Evolutionary conservation across 129 eudicot genomes (phyloP), one percentile per base, ranked within the genome.

Genomic region (Artemisia tridentata): DNA sequence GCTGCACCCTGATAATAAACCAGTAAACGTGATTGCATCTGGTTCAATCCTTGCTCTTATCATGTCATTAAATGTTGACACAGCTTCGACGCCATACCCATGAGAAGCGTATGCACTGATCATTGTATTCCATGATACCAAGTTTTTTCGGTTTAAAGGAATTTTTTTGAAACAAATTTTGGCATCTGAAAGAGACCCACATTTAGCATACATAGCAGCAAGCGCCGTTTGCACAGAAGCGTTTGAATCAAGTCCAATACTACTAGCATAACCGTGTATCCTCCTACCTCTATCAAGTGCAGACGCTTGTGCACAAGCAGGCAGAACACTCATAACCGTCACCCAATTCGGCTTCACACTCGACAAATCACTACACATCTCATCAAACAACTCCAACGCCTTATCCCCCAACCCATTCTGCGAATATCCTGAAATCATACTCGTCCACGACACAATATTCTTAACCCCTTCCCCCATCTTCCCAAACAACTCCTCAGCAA

Each of bases 111-210:
- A 90, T 7, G 89, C 91, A 52, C 81, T 68, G 18, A 90, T 90
- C 89, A 90, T 90, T 20, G 97, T 83, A 63, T 90, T 90, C 95
- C 95, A 85, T 18, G 91, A 82, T 65, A 85, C 77, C 64, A 90
- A 66, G 75, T 62, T 84, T 67, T 74, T 87, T 43, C 34, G 20
- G 50, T 47, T 63, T 5, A 38, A 8, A 8, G 50, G 76, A 55
- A 87, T 77, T 51, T 60, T 83, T 31, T 75, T 67, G 48, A 90
- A 90, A 78, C 87, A 90, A 43, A 12, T 48, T 19, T 78, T 64
- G 7, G 95, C 91, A 27, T 90, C 95, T 7, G 72, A 52, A 10
- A 90, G 80, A 23, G 91, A 87, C 11, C 97, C 97, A 20, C 97
- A 90, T 82, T 80, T 90, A 10, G 89, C 95, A 53, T 90, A 90